Percentiles rank a stretch among this genome's conserved stretches.
phyloP scores from a whole-genome alignment of 2,329 filamentous ascomycete species.

The Huntiella decipiens region DNA sequence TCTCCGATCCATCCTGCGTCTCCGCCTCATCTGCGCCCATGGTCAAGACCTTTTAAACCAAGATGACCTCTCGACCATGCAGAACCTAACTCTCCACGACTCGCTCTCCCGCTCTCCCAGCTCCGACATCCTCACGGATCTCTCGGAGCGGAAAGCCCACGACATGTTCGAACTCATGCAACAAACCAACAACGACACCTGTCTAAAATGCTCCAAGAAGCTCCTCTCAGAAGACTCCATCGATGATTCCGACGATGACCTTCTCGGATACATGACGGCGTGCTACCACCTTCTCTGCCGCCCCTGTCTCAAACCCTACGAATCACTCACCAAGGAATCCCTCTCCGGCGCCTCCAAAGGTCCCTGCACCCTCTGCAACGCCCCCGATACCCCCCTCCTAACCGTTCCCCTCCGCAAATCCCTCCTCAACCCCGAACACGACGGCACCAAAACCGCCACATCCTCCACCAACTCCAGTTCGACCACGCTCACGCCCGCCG shows the following conservation, averaged over 20 bases:
- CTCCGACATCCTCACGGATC: slow-evolving; percentile 31
- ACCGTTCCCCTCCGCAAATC: slow-evolving; percentile 46
- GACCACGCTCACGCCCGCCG: slow-evolving; percentile 11
- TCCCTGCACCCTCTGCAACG: slow-evolving; percentile 50
- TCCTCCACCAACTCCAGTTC: slow-evolving; percentile 11
- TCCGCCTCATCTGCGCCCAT: slow-evolving; percentile 81
- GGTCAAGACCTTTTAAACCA: slow-evolving; percentile 79
- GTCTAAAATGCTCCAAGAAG: slow-evolving; percentile 48
- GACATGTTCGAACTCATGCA: slow-evolving; percentile 71
- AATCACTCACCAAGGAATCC: slow-evolving; percentile 26
- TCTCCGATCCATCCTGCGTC: slow-evolving; percentile 70
- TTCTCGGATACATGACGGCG: slow-evolving; percentile 62
- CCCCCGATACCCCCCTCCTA: slow-evolving; percentile 41
- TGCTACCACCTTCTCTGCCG: slow-evolving; percentile 77
- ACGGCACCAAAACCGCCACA: slow-evolving; percentile 25
- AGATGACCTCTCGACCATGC: slow-evolving; percentile 60
- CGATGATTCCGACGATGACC: slow-evolving; percentile 40
- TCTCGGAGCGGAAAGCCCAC: slow-evolving; percentile 57
- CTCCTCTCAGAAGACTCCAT: slow-evolving; percentile 37
- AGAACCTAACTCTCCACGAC: slow-evolving; percentile 45
- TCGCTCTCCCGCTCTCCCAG: slow-evolving; percentile 32
- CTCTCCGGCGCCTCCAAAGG: slow-evolving; percentile 21
- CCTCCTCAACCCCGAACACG: slow-evolving; percentile 37
- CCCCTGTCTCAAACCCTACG: slow-evolving; percentile 45
- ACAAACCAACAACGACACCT: slow-evolving; percentile 60